These are phyloP conservation scores for Diaporthe amygdali DNA, from an alignment of 2,329 filamentous ascomycete species.

Conservation along the genomic window DNA sequence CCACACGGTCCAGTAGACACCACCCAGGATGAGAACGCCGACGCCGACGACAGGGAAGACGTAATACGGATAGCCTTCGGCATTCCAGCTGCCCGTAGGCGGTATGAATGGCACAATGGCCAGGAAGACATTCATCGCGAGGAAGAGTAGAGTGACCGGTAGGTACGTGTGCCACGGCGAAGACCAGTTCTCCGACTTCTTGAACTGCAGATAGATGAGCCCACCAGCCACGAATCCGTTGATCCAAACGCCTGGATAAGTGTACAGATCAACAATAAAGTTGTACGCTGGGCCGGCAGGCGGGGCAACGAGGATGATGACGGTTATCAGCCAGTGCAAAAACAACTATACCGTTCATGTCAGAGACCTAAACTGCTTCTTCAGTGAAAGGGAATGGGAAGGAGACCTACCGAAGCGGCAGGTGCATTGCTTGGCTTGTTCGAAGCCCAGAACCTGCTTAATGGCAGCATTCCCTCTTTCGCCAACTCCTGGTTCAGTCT, in stretches of 20 bases:
- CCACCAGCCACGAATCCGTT: slow-evolving; percentile 56
- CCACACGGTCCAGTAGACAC: slow-evolving; percentile 59
- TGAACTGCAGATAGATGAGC: slow-evolving; percentile 57
- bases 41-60: slow-evolving; percentile 61
- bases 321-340: slow-evolving; percentile 69
- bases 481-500: slow-evolving; percentile 70
- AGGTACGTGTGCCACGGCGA: slow-evolving; percentile 58
- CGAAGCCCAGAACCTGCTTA: slow-evolving; percentile 70
- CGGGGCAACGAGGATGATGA: slow-evolving; percentile 69
- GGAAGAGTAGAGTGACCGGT: slow-evolving; percentile 52
- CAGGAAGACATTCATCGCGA: slow-evolving; percentile 57
- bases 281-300: slow-evolving; percentile 73
- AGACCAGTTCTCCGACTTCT: slow-evolving; percentile 55
- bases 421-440: slow-evolving; percentile 70
- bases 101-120: slow-evolving; percentile 61
- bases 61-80: slow-evolving; percentile 60
- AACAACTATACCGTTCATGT: slow-evolving; percentile 45
- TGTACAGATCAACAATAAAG: slow-evolving; percentile 64
- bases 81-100: slow-evolving; percentile 51
- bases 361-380: not conserved
- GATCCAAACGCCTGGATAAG: slow-evolving; percentile 59
- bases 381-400: too few relatives aligned
- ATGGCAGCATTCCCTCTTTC: slow-evolving; percentile 72
- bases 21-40: slow-evolving; percentile 55
- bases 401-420: slow-evolving; percentile 46